A percentile compares a stretch with the other conserved stretches of the same genome.
phyloP scores from a whole-genome alignment of 306 rosid genomes.

The Crotalaria pallida region DNA sequence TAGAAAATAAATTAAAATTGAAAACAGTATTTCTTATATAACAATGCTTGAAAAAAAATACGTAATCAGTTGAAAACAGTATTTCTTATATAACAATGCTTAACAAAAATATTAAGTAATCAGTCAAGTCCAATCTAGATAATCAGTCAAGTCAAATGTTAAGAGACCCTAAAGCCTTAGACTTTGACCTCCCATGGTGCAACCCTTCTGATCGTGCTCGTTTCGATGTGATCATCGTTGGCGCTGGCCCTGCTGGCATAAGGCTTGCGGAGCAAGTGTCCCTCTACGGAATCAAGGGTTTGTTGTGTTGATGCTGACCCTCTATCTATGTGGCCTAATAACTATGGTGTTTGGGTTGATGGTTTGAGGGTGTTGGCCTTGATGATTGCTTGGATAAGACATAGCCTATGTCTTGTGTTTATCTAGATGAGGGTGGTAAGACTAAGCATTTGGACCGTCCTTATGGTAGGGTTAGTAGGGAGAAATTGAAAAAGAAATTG shows the following conservation, averaged over 20 bases:
- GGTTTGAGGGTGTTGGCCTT: conserved; percentile 58
- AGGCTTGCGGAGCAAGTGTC: conserved; percentile 73
- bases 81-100: too few relatives aligned
- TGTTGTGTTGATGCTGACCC: conserved; percentile 85
- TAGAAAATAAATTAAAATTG: too few relatives aligned
- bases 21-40: too few relatives aligned
- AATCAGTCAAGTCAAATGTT: too few relatives aligned
- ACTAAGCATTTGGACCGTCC: conserved; percentile 58
- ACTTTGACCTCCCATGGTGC: conserved; percentile 54
- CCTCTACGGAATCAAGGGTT: conserved; percentile 56
- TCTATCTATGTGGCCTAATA: conserved; percentile 75
- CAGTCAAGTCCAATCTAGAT: too few relatives aligned
- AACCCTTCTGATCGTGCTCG: conserved; percentile 36
- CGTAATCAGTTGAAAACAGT: too few relatives aligned
- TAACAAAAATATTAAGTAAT: too few relatives aligned
- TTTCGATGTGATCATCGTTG: conserved; percentile 59
- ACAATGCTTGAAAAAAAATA: too few relatives aligned
- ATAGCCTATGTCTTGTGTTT: conserved; percentile 65
- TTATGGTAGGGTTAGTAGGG: conserved; percentile 64
- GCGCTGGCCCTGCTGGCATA: conserved; percentile 79
- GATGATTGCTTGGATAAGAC: conserved; percentile 65
- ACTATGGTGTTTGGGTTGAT: conserved; percentile 84
- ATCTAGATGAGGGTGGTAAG: conserved; percentile 40
- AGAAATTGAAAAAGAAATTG: conserved; percentile 45
- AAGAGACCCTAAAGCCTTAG: conserved; percentile 34